These are phyloP conservation scores for Penicillium dipodomyicola DNA, from an alignment of 495 filamentous ascomycete genomes.

Conservation along the genomic window DNA sequence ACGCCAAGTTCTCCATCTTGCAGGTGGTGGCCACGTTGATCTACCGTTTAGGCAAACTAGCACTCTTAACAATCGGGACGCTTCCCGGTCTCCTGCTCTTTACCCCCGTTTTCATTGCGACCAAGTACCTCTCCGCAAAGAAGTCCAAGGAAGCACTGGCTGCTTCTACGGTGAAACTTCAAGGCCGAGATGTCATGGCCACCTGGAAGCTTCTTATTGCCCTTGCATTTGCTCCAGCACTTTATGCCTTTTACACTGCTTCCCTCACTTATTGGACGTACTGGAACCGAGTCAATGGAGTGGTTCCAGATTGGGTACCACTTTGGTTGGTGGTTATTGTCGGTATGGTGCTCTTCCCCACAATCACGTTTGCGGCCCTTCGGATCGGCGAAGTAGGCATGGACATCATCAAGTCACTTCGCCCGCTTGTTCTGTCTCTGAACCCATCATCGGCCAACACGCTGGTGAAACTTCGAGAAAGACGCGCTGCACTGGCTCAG, in stretches of 20 bases:
- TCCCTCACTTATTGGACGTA: slow-evolving; percentile 75
- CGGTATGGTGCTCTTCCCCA: slow-evolving; percentile 76
- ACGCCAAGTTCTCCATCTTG: slow-evolving; percentile 75
- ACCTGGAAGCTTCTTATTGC: slow-evolving; percentile 98
- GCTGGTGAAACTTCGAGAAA: slow-evolving; percentile 71
- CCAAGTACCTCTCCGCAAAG: slow-evolving; percentile 83
- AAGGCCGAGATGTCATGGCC: slow-evolving; percentile 92
- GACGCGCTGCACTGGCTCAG: slow-evolving; percentile 69
- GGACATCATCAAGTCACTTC: slow-evolving; percentile 95
- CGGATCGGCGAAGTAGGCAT: slow-evolving; percentile 96
- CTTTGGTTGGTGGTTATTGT: slow-evolving; percentile 71
- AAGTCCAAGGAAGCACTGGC: slow-evolving; percentile 91
- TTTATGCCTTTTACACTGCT: slow-evolving; percentile 79
- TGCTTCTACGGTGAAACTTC: slow-evolving; percentile 89
- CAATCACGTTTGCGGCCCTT: slow-evolving; percentile 89
- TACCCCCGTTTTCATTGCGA: slow-evolving; percentile 82
- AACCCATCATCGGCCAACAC: slow-evolving; percentile 81
- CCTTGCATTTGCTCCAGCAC: slow-evolving; percentile 78
- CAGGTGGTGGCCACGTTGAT: slow-evolving; percentile 73
- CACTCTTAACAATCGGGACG: slow-evolving; percentile 72
- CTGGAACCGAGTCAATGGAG: slow-evolving; percentile 74
- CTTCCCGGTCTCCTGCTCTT: slow-evolving; percentile 87
- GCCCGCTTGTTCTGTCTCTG: slow-evolving; percentile 84
- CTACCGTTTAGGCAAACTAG: slow-evolving; percentile 75
- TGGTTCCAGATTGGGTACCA: slow-evolving; percentile 75